Conservation (phyloP, 1,284 basidiomycete genomes). For the Ceratobasidium theobromae region DNA sequence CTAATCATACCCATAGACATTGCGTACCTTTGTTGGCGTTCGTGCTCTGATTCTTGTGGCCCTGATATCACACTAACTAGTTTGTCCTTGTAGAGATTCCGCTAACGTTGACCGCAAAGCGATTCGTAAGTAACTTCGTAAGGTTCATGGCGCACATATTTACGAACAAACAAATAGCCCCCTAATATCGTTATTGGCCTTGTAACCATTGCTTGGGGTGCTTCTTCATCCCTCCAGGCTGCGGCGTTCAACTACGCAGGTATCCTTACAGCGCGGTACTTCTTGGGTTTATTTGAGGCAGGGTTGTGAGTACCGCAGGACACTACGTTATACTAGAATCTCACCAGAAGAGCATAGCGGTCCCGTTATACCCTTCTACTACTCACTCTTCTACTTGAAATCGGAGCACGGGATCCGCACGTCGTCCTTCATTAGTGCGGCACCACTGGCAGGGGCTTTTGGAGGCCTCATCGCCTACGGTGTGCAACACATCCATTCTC, state of each 20-base stretch:
- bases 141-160: neutral
- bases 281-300: slow-evolving; percentile 24
- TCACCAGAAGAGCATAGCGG: slow-evolving; percentile 21
- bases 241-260: slow-evolving; percentile 33
- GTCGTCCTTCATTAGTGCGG: slow-evolving; percentile 34
- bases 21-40: slow-evolving; percentile 29
- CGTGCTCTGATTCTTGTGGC: neutral
- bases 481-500: slow-evolving; percentile 33
- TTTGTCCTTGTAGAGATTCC: slow-evolving; percentile 11
- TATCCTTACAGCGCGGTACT: slow-evolving; percentile 23
- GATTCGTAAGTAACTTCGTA: slow-evolving; percentile 8
- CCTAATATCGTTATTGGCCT: slow-evolving; percentile 32
- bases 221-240: slow-evolving; percentile 32
- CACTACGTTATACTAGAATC: neutral
- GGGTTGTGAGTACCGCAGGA: slow-evolving; percentile 20
- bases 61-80: neutral
- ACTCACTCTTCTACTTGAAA: slow-evolving; percentile 34
- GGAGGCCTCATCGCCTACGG: slow-evolving; percentile 36
- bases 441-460: slow-evolving; percentile 35
- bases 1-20: slow-evolving; percentile 5
- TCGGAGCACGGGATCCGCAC: slow-evolving; percentile 32
- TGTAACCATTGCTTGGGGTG: slow-evolving; percentile 34
- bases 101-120: slow-evolving; percentile 17
- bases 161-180: neutral
- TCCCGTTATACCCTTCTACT: slow-evolving; percentile 34